Evolutionary conservation across 2,329 filamentous ascomycete genomes (phyloP), one percentile per base, ranked within the genome.

Genomic region (Tolypocladium ovalisporum): DNA sequence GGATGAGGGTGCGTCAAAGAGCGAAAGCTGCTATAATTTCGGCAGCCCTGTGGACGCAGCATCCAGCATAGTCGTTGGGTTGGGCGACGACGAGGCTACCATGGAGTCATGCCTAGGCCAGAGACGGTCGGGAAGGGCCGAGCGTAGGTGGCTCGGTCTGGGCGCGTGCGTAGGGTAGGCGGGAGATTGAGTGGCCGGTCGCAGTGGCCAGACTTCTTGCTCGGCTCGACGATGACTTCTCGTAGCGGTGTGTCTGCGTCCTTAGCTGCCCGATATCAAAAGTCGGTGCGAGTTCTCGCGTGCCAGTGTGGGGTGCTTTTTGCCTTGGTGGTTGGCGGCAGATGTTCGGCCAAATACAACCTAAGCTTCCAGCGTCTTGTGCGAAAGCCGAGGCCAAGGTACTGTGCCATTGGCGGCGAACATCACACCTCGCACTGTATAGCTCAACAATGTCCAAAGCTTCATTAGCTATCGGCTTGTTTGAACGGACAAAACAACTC

Each of bases 11-110:
- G 54, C 52, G 52, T 60, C 59, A 59, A 60, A 58, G 44, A 61
- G 64, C 59, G 56, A 64, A 68, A 64, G 73, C 73, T 75, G 74
- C 73, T 76, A 75, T 72, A 70, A 71, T 63, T 67, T 68, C 61
- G 71, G 73, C 73, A 75, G 73, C 74, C 66, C 69, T 66, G 68
- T 67, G 67, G 61, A 66, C 60, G 62, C 66, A 71, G 66, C 71
- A 75, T 74, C 62, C 72, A 75, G 70, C 74, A 76, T 76, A 69
- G 66, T 75, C 67, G 63, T 66, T 61, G 62, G 61, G 64, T 63
- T 63, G 62, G 64, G 62, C 63, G 66, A 63, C 64, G 65, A 65
- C 65, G 63, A 71, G 70, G 71, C 72, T 74, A 75, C 71, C 68
- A 68, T 66, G 66, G 66, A 69, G 70, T 72, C 72, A 75, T 74